phyloP scores from a whole-genome alignment of 495 filamentous ascomycete genomes.

The Xanthoparmelia taractica region DNA sequence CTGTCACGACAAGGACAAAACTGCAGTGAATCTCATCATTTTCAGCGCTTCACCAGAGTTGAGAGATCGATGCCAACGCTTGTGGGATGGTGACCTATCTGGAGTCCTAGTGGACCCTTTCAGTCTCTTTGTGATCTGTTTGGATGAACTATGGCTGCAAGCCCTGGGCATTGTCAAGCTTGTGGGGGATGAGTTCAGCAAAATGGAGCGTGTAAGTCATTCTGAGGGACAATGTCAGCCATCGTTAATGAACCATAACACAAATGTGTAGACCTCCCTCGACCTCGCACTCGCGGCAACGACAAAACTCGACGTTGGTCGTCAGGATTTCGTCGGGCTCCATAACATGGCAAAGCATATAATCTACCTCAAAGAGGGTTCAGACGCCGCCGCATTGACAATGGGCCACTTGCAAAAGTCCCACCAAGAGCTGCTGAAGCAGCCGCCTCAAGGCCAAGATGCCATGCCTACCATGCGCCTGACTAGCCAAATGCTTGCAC shows the following conservation, averaged over 20 bases:
- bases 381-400: slow-evolving; percentile 4
- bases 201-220: slow-evolving; percentile 14
- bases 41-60: slow-evolving; percentile 8
- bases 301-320: not conserved
- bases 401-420: not conserved
- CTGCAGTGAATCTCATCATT: not conserved
- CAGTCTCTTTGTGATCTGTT: slow-evolving; percentile 12
- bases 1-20: not conserved
- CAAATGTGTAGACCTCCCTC: not conserved
- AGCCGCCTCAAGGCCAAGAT: not conserved
- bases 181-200: slow-evolving; percentile 4
- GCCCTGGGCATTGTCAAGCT: slow-evolving; percentile 5
- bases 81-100: not conserved
- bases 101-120: slow-evolving; percentile 7
- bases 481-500: slow-evolving; percentile 6
- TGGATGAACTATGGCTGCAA: slow-evolving; percentile 14
- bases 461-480: slow-evolving; percentile 2
- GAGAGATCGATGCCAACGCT: not conserved
- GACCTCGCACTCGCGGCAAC: not conserved
- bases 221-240: not conserved
- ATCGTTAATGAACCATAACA: not conserved
- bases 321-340: slow-evolving; percentile 14
- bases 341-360: slow-evolving; percentile 22
- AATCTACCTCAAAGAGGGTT: slow-evolving; percentile 16
- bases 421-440: slow-evolving; percentile 5